phyloP scores from a whole-genome alignment of 305 asterid species.

The Lippia alba region DNA sequence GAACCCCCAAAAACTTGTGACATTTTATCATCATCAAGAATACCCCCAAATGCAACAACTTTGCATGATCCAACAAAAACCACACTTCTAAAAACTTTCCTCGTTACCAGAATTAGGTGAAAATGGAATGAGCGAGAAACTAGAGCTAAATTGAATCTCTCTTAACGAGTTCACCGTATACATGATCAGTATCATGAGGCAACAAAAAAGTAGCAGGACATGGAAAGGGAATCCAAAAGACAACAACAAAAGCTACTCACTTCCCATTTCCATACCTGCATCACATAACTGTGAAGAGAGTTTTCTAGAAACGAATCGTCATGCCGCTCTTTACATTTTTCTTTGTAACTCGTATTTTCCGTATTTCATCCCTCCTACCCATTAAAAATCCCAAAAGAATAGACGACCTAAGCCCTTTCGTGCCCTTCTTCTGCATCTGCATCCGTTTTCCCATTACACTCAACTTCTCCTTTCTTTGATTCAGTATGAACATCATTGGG shows the following conservation, averaged over 20 bases:
- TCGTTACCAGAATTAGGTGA: conserved; percentile 11
- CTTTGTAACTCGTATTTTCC: conserved; percentile 47
- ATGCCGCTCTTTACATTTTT: conserved; percentile 72
- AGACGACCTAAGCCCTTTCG: conserved; percentile 38
- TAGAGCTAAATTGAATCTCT: conserved; percentile 18
- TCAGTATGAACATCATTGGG: conserved; percentile 38
- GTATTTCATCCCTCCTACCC: conserved; percentile 41
- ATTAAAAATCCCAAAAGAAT: conserved; percentile 24
- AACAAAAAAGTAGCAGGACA: conserved; percentile 31
- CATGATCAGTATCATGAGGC: conserved; percentile 4
- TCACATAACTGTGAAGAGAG: conserved; percentile 20
- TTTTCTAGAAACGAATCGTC: conserved; percentile 14
- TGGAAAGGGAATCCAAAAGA: conserved; percentile 22
- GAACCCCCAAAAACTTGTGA: too few species aligned
- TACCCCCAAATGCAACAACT: too few species aligned
- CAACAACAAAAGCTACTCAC: conserved; percentile 19
- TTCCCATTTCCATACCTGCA: conserved; percentile 34
- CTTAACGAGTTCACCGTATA: conserved; percentile 23
- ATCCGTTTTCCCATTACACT: conserved; percentile 47
- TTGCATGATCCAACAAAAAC: too few species aligned
- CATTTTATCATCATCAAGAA: too few species aligned
- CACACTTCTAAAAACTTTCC: background rate
- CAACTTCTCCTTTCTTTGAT: conserved; percentile 23
- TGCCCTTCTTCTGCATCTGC: conserved; percentile 41
- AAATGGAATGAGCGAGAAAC: conserved; percentile 26